Evolutionary conservation across 2,329 filamentous ascomycete species (phyloP).

Genomic region (Metarhizium brunneum): DNA sequence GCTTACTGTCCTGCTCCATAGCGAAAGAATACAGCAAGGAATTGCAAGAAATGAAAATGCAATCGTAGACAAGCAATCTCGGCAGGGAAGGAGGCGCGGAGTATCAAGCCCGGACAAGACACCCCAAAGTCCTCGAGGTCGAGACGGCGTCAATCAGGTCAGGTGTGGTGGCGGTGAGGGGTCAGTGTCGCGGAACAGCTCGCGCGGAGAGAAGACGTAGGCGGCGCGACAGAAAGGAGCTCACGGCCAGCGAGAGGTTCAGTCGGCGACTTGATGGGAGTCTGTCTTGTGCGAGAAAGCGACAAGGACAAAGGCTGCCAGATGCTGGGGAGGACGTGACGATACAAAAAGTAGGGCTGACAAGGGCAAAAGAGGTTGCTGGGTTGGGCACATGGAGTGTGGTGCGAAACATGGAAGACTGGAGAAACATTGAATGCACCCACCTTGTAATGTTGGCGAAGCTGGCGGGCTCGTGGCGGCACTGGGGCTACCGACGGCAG

Average conservation of each 20-base stretch:
- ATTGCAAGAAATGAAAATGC: not conserved
- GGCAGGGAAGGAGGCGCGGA: not conserved
- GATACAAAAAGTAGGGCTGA: constrained; percentile 18
- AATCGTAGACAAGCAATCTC: not conserved
- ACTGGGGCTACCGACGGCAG: too few species aligned
- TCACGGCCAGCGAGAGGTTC: constrained; percentile 9
- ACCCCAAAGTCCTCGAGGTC: constrained; percentile 7
- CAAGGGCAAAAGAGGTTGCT: constrained; percentile 10
- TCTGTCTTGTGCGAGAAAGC: not conserved
- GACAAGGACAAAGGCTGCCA: not conserved
- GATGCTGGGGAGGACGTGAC: constrained; percentile 6
- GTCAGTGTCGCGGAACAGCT: not conserved
- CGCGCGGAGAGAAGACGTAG: not conserved
- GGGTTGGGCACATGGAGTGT: not conserved
- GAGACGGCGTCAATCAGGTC: constrained; percentile 15
- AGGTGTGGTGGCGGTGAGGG: constrained; percentile 10
- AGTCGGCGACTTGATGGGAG: not conserved
- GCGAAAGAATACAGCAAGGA: not conserved
- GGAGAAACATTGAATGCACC: too few species aligned
- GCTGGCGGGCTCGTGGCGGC: too few species aligned
- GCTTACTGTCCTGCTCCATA: constrained; percentile 41
- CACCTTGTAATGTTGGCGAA: too few species aligned
- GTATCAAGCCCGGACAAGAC: not conserved
- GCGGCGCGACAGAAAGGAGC: constrained; percentile 1
- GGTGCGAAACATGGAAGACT: too few species aligned